Evolutionary conservation across 2,329 filamentous ascomycete species (phyloP), one percentile per base, ranked within the genome.

Genomic region (Exophiala sp.): DNA sequence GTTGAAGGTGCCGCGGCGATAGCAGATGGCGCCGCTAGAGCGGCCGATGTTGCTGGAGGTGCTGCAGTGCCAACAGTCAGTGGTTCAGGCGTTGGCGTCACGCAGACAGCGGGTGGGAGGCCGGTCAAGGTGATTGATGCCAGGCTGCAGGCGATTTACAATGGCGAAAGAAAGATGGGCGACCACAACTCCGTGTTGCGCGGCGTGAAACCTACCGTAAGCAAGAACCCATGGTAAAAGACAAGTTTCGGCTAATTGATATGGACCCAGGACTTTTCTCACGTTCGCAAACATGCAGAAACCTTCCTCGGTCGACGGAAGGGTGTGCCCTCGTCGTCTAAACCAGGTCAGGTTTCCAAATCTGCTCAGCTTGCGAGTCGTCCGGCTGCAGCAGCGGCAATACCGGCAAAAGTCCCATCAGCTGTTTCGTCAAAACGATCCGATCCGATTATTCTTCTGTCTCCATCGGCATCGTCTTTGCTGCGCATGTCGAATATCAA

Each of bases 401-500:
- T 57, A 55, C 57, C 49, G 29, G 24, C 24, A 8, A 29, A 29
- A 29, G 21, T 63, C 44, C 35, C 59, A 69, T 54, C 58, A 10
- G 50, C 61, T n/a, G 55, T 61, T 3, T 60, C 59, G 11, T 72
- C 71, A 43, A 78, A 82, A 47, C 75, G 80, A 34, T 77, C 78
- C 36, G 80, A 96, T 68, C 94, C 94, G 45, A 99, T 99, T 72
- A 96, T 99, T 69, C 85, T 99, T 24, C 86, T 99, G 57, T 97
- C 94, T 0, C 94, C 94, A 1, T 97, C 92, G 1, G 94, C 92
- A 9, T 96, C 92, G 2, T 95, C 91, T 1, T 84, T 97, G 45
- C 85, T 99, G 35, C 91, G 92, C 69, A 90, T 97, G 83, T 88
- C 89, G 49, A 99, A 99, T 70, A 90, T 95, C 72, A 95, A 95